Percentiles rank a stretch among this genome's conserved stretches.
These are phyloP conservation scores for Paspalum vaginatum DNA, from an alignment of 176 grass and related monocot genomes.

Conservation along the genomic window DNA sequence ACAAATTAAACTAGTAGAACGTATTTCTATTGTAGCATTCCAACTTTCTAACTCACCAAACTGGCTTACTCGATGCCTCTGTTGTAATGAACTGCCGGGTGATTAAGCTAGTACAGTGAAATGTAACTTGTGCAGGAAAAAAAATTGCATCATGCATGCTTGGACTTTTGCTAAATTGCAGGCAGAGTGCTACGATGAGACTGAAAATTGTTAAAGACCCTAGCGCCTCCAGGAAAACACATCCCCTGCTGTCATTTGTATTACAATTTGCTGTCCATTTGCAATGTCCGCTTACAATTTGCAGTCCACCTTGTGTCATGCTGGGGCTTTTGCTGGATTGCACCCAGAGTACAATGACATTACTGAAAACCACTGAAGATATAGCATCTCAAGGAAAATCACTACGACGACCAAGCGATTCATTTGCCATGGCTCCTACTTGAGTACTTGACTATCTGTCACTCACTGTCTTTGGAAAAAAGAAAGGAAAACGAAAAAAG, in stretches of 20 bases:
- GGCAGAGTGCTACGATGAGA: background rate
- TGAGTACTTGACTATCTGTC: background rate
- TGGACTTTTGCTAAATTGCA: background rate
- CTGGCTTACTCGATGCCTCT: no score
- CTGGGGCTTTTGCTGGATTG: no score
- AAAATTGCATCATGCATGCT: background rate
- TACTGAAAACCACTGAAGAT: no score
- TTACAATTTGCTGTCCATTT: no score
- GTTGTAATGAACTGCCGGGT: no score
- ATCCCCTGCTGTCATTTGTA: background rate
- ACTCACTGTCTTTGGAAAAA: background rate
- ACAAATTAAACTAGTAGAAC: no score
- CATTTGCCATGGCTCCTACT: background rate
- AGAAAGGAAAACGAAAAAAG: background rate
- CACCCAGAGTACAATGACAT: no score
- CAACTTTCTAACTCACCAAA: no score
- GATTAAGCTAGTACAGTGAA: background rate
- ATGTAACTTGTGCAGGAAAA: conserved; percentile 6
- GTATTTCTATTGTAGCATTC: no score
- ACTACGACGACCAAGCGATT: background rate
- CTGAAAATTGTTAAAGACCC: background rate
- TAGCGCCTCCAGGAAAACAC: background rate
- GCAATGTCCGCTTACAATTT: no score
- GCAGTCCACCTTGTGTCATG: no score
- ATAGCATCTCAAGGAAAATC: no score